Base-by-base conservation (phyloP, 495 filamentous ascomycete genomes). In the Lineolata rhizophorae region DNA sequence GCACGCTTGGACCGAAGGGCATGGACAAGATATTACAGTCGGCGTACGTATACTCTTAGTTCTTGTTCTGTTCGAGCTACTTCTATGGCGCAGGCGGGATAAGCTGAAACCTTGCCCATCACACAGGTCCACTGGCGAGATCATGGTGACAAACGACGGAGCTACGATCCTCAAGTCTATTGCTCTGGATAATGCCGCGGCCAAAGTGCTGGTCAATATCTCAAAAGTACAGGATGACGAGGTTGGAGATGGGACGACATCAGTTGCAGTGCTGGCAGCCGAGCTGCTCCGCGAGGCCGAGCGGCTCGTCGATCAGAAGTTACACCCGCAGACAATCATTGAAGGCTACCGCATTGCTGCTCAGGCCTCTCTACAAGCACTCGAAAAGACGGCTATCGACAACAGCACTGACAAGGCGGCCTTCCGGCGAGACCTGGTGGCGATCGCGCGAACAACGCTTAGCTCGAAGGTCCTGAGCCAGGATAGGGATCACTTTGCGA, bases 21-120 rank as follows among this genome's bases (percentile, higher is more conserved):
- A 95, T 95, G 90, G 90, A 97, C 60, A 95, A 97, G 63, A 97
- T 97, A 53, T 58, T 95, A 52, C 87, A 95, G 52, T 94, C 84
- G 57, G 90, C 83, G 76, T 91, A 67, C 26, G 68, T 62, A 34
- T 37, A 3, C 19, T 31, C 20, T 22, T 4, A 4, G 21, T 13
- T 18, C 31, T 30, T 17, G 25, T 10, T 8, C 9, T 22, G 6
- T 25, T 19, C 30, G 31, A 20, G n/a, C n/a, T n/a, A n/a, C n/a
- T n/a, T n/a, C n/a, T n/a, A n/a, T n/a, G n/a, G n/a, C n/a, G n/a
- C n/a, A n/a, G n/a, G n/a, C n/a, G n/a, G n/a, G n/a, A n/a, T n/a
- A n/a, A n/a, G n/a, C n/a, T n/a, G n/a, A 12, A 26, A 35, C 29
- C 43, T 41, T 18, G 38, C 35, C 10, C 29, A 29, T 31, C 8